phyloP scores from a whole-genome alignment of 805 yeast species.

The Kuraishia molischiana region DNA sequence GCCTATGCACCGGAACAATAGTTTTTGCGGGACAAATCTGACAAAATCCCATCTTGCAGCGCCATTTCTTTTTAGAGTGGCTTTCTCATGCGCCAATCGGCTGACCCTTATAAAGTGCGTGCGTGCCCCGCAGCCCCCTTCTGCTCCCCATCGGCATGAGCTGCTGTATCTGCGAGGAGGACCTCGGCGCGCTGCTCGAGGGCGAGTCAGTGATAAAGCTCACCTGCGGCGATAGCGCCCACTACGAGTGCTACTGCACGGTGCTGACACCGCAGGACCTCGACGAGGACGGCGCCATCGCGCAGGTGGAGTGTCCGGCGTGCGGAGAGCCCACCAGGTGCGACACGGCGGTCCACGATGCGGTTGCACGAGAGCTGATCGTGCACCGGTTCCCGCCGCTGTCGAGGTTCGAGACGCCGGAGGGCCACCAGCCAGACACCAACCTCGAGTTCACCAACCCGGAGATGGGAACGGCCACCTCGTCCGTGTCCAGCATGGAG shows the following conservation, averaged over 20 bases:
- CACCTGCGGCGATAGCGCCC: constrained; percentile 6
- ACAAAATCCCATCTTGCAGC: no score
- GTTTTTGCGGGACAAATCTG: no score
- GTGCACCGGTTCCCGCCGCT: neutral
- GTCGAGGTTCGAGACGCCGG: neutral
- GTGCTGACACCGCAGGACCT: neutral
- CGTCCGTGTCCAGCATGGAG: neutral
- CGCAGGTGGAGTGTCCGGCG: neutral
- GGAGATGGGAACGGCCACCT: neutral
- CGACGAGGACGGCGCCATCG: neutral
- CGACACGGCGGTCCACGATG: neutral
- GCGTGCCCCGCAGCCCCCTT: no score
- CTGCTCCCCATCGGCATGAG: no score
- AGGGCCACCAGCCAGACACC: neutral
- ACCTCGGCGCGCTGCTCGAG: constrained; percentile 1
- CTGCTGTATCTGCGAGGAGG: constrained; percentile 7
- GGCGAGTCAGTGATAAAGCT: constrained; percentile 6
- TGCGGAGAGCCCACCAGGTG: neutral
- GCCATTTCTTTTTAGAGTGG: no score
- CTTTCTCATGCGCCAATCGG: no score
- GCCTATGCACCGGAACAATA: no score
- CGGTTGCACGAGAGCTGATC: neutral
- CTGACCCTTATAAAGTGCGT: no score
- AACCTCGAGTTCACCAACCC: neutral
- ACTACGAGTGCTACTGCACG: constrained; percentile 5